Evolutionary conservation across 75 land plant species (phyloP), one percentile per base, ranked within the genome.

Genomic region (Pseudotsuga menziesii): DNA sequence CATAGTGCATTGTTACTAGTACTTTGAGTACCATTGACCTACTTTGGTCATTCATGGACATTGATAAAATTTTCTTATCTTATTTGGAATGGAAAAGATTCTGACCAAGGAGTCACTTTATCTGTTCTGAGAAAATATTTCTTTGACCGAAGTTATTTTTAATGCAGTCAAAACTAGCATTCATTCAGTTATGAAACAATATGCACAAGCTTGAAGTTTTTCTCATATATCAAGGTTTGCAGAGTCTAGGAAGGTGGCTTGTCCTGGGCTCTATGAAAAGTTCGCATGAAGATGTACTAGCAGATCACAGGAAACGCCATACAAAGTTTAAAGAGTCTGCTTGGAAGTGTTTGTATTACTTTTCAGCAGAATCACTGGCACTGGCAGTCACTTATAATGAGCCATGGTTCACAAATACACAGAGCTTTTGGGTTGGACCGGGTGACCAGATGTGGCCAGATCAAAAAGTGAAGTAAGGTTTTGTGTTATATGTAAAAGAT

Each of bases 321-420:
- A 55, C 19, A 25, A 85, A 85, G 60, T 85, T 83, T 75, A 85
- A 85, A 77, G 87, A 85, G 60, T 79, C 82, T 26, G 81, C 82
- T 4, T 85, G 87, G 87, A 85, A 85, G 75, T 69, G 69, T 25
- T 59, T 83, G 57, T 85, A 84, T 55, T 85, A 75, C 57, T 39
- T 83, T 59, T 71, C 86, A 4, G 87, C 81, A 20, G 86, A 85
- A 61, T 44, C 80, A 27, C 67, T 85, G 74, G 86, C 86, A 15
- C 22, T 85, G 77, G 77, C 39, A 8, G 78, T 83, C 26, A 85
- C 87, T 35, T 85, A 85, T 72, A 78, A 85, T 41, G 87, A 85
- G 86, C 86, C 87, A 17, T 85, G 86, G 85, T 83, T 85, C 56
- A 83, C 78, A 27, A 81, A 83, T 54, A 83, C 82, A 55, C 58